phyloP scores from a whole-genome alignment of 176 grass and related monocot genomes.

The Musa schizocarpa region DNA sequence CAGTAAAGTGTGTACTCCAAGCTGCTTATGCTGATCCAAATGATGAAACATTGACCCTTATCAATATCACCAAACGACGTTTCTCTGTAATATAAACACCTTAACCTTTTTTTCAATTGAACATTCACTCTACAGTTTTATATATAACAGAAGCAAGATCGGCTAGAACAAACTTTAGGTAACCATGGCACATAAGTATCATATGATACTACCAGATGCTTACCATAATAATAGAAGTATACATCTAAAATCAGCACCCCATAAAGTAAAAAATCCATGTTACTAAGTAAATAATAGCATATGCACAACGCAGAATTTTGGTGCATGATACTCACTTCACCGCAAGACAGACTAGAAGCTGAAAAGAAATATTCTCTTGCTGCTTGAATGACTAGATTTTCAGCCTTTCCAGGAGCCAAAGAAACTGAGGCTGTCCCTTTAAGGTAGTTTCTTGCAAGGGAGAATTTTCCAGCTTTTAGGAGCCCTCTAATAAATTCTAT shows the following conservation, averaged over 20 bases:
- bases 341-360: slow-evolving; percentile 77
- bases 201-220: not conserved
- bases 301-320: slow-evolving; percentile 8
- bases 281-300: slow-evolving; percentile 5
- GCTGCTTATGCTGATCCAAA: not conserved
- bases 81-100: not conserved
- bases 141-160: not conserved
- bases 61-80: not conserved
- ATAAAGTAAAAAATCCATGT: not conserved
- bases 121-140: not conserved
- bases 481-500: slow-evolving; percentile 90
- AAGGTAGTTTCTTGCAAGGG: slow-evolving; percentile 93
- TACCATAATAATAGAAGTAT: not conserved
- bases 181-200: not conserved
- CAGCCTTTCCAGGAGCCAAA: slow-evolving; percentile 58
- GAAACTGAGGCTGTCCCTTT: slow-evolving; percentile 76
- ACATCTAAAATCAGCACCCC: not conserved
- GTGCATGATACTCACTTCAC: slow-evolving; percentile 57
- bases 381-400: slow-evolving; percentile 85
- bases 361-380: slow-evolving; percentile 98
- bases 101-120: not conserved
- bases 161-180: not conserved
- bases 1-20: not conserved
- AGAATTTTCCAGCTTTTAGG: slow-evolving; percentile 94
- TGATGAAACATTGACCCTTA: too few species aligned